Conservation (phyloP, 2,329 filamentous ascomycete genomes). For the Neonectria hederae region DNA sequence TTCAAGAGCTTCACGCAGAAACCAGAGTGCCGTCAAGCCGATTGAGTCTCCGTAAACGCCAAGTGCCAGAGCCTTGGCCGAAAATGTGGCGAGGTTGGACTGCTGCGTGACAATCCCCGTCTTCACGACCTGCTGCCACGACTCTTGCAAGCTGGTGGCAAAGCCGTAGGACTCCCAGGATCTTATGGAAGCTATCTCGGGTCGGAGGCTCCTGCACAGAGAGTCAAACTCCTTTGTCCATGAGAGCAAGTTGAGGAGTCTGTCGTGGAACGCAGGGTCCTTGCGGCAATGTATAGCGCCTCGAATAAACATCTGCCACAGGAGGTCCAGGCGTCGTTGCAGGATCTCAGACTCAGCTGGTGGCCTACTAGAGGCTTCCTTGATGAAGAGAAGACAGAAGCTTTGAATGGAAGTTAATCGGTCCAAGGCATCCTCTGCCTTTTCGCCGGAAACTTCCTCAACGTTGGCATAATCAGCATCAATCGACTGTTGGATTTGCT, state of each 20-base stretch:
- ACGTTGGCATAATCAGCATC: background rate
- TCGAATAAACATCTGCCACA: background rate
- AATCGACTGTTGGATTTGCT: background rate
- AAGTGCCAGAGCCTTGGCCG: background rate
- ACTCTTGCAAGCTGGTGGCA: background rate
- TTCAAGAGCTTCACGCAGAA: conserved; percentile 7
- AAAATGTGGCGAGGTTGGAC: conserved; percentile 13
- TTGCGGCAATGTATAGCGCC: background rate
- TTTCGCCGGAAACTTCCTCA: no score
- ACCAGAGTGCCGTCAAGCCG: background rate
- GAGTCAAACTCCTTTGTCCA: conserved; percentile 13
- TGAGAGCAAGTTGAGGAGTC: background rate
- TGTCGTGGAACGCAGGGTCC: conserved; percentile 7
- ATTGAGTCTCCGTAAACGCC: background rate
- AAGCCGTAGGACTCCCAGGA: conserved; percentile 21
- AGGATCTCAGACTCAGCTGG: background rate
- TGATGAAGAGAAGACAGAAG: background rate
- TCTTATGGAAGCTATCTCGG: no score
- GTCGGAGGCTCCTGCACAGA: background rate
- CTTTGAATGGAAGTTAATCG: background rate
- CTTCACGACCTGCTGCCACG: background rate
- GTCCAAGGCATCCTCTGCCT: background rate
- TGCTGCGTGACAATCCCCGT: background rate
- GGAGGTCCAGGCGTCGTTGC: background rate
- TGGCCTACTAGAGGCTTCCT: background rate